Conservation (phyloP, 2,329 filamentous ascomycete species). For the Alternaria longipes region DNA sequence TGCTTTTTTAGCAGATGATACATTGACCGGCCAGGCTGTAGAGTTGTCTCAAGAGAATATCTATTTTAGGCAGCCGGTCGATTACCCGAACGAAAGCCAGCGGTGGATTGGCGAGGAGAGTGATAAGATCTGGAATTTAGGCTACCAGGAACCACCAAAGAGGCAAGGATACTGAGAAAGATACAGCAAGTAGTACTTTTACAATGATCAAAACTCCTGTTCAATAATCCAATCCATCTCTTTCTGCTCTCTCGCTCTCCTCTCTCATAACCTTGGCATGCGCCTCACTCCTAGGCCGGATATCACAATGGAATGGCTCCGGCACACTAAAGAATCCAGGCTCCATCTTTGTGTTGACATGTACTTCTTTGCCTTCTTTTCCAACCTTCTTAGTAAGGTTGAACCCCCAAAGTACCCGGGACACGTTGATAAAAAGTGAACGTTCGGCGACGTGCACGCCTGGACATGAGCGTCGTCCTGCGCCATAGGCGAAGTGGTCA, state of each 20-base stretch:
- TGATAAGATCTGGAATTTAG: conserved; percentile 44
- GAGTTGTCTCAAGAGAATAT: conserved; percentile 55
- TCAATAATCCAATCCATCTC: conserved; percentile 30
- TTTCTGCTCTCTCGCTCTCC: conserved; percentile 34
- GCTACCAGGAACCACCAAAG: conserved; percentile 38
- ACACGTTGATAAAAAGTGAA: conserved; percentile 48
- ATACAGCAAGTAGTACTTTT: not conserved
- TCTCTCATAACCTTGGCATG: conserved; percentile 36
- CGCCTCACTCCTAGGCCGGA: conserved; percentile 34
- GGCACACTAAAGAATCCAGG: conserved; percentile 46
- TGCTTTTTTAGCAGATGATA: conserved; percentile 46
- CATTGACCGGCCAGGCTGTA: conserved; percentile 52
- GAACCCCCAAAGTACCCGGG: conserved; percentile 50
- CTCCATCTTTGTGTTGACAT: conserved; percentile 40
- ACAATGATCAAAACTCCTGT: not conserved
- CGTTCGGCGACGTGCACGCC: conserved; percentile 51
- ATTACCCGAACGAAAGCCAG: conserved; percentile 54
- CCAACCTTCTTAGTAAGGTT: conserved; percentile 39
- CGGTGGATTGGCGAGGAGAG: conserved; percentile 49
- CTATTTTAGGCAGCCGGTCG: conserved; percentile 51
- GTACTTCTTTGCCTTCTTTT: conserved; percentile 33
- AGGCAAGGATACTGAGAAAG: conserved; percentile 28
- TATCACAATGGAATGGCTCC: conserved; percentile 44
- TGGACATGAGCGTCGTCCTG: conserved; percentile 48
- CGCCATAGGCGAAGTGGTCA: conserved; percentile 51